phyloP scores from a whole-genome alignment of 768 basidiomycete species.

The Lentinula lateritia region DNA sequence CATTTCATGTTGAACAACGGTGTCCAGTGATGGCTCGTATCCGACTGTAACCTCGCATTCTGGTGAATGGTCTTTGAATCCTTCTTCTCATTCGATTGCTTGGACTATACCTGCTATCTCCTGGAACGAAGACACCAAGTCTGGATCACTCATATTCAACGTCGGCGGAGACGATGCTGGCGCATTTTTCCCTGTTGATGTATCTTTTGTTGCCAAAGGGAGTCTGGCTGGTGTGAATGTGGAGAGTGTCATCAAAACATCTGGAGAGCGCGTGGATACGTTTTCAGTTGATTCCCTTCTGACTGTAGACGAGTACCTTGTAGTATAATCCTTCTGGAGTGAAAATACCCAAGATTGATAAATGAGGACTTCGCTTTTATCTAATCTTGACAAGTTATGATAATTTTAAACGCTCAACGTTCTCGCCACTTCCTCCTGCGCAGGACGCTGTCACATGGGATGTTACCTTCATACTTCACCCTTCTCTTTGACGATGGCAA shows the following conservation, averaged over 20 bases:
- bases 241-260: slow-evolving; percentile 47
- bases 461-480: not conserved
- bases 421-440: not conserved
- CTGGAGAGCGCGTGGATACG: slow-evolving; percentile 30
- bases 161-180: slow-evolving; percentile 79
- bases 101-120: slow-evolving; percentile 79
- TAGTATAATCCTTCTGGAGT: slow-evolving; percentile 29
- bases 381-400: no score
- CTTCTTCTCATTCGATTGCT: slow-evolving; percentile 72
- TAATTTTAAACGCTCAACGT: no score
- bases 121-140: slow-evolving; percentile 46
- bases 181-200: slow-evolving; percentile 89
- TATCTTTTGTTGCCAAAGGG: slow-evolving; percentile 75
- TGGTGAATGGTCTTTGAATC: slow-evolving; percentile 80
- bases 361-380: no score
- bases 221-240: slow-evolving; percentile 77
- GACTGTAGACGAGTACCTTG: slow-evolving; percentile 50
- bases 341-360: no score
- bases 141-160: slow-evolving; percentile 88
- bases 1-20: not conserved
- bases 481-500: slow-evolving; percentile 1
- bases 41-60: slow-evolving; percentile 75
- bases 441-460: not conserved
- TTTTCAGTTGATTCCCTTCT: slow-evolving; percentile 56
- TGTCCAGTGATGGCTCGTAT: slow-evolving; percentile 66